Conservation (phyloP, 2,329 filamentous ascomycete genomes). For the Penicillium sp. region DNA sequence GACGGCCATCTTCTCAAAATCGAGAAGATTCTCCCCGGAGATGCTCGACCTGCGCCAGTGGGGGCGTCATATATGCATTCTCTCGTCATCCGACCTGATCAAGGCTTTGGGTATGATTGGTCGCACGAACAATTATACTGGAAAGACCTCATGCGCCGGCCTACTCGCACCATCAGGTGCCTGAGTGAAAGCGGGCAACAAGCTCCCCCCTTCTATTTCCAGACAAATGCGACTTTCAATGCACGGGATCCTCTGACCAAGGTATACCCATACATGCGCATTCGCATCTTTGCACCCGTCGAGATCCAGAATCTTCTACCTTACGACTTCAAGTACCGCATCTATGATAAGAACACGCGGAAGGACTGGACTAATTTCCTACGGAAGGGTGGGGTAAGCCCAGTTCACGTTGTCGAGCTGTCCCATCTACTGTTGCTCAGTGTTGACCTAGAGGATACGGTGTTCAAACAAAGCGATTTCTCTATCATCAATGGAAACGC, state of each 20-base stretch:
- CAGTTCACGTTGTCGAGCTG: conserved; percentile 94
- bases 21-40: conserved; percentile 93
- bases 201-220: conserved; percentile 89
- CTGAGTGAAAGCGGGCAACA: conserved; percentile 80
- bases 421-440: conserved; percentile 92
- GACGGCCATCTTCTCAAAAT: conserved; percentile 94
- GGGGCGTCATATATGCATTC: conserved; percentile 91
- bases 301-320: conserved; percentile 94
- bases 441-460: conserved; percentile 94
- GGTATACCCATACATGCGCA: conserved; percentile 92
- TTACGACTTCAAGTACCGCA: conserved; percentile 98
- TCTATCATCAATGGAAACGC: conserved; percentile 92
- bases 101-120: conserved; percentile 96
- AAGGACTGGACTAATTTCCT: conserved; percentile 99
- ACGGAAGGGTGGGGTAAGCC: conserved; percentile 93
- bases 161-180: conserved; percentile 86
- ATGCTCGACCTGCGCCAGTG: conserved; percentile 86
- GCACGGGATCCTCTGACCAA: conserved; percentile 79
- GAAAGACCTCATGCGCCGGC: conserved; percentile 84
- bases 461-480: conserved; percentile 94
- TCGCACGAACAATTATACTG: conserved; percentile 88
- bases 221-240: conserved; percentile 86
- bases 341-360: conserved; percentile 98
- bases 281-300: conserved; percentile 88
- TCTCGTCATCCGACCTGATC: conserved; percentile 85